Base-by-base conservation (phyloP, 306 rosid genomes). In the Betula pendula region DNA sequence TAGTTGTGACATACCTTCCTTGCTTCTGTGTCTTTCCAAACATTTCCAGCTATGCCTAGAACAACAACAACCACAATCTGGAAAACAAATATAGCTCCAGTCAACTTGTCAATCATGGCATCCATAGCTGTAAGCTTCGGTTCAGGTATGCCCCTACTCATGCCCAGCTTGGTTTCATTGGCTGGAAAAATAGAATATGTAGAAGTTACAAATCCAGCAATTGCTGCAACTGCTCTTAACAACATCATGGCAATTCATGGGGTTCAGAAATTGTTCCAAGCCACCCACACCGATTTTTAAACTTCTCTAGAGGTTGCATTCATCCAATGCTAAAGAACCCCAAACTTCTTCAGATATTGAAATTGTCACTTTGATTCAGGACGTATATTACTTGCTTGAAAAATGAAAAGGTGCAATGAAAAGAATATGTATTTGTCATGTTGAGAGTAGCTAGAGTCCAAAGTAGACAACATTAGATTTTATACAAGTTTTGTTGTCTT, bases 111-210 rank as follows among this genome's bases (percentile, higher is more conserved):
- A 44, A 96, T 91, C 97, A 91, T 91, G 68, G 98, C 97, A 87
- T 96, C 99, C 81, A 92, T 82, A 67, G 99, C 98, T 81, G 99
- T 96, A 75, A 96, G 99, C 90, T 95, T 95, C 72, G 99, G 99
- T 85, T 95, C 97, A 25, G 99, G 94, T 71, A 95, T 85, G 50
- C 97, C 99, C 86, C 97, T 89, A 90, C 97, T 85, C 99, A 95
- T 95, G 68, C 99, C 99, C 85, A 92, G 85, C 88, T 95, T 95
- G 85, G 99, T 92, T 89, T 95, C 99, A 68, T 95, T 95, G 75
- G 97, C 99, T 95, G 81, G 68, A 84, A 75, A 82, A 60, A 70
- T 38, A 72, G 50, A 77, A 56, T 66, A 83, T n/a, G 25, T 48
- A 68, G 52, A 77, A 56, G 62, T 68, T 45, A 40, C 47, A 35